Conservation (phyloP, 192 early-diverging fungal species). For the Allomyces macrogynus region DNA sequence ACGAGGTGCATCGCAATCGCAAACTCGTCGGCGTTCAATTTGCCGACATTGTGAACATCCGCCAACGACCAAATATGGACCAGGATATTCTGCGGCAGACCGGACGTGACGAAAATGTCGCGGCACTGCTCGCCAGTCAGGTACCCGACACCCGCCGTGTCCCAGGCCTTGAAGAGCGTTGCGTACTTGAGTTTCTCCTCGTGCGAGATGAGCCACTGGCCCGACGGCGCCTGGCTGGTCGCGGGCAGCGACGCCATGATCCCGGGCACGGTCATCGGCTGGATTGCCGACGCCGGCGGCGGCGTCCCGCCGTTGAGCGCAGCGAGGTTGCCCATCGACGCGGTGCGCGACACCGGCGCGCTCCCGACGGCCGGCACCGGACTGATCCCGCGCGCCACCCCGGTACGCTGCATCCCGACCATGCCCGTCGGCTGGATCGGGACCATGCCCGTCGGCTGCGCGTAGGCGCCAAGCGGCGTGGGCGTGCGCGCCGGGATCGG, state of each 20-base stretch:
- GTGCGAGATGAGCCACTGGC: conserved; percentile 24
- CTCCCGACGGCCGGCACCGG: background rate
- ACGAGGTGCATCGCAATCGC: conserved; percentile 93
- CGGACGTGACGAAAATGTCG: conserved; percentile 52
- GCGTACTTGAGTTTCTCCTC: conserved; percentile 36
- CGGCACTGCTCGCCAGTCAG: conserved; percentile 48
- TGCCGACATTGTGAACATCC: conserved; percentile 62
- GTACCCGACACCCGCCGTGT: conserved; percentile 39
- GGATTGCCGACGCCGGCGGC: background rate
- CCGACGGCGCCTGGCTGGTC: background rate
- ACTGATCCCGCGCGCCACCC: background rate
- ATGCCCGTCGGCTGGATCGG: background rate
- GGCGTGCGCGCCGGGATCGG: too few relatives aligned
- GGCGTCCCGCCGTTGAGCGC: too few relatives aligned
- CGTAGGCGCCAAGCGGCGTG: background rate
- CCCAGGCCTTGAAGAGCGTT: conserved; percentile 55
- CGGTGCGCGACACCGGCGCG: background rate
- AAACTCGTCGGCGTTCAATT: conserved; percentile 86
- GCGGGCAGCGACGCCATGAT: background rate
- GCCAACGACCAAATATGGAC: conserved; percentile 62
- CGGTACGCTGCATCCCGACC: background rate
- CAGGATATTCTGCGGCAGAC: conserved; percentile 44
- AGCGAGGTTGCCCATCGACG: background rate
- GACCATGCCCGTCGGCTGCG: background rate
- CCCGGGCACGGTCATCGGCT: background rate